Base-by-base conservation (phyloP, 139 green algal species). In the Nannochloris sp. region DNA sequence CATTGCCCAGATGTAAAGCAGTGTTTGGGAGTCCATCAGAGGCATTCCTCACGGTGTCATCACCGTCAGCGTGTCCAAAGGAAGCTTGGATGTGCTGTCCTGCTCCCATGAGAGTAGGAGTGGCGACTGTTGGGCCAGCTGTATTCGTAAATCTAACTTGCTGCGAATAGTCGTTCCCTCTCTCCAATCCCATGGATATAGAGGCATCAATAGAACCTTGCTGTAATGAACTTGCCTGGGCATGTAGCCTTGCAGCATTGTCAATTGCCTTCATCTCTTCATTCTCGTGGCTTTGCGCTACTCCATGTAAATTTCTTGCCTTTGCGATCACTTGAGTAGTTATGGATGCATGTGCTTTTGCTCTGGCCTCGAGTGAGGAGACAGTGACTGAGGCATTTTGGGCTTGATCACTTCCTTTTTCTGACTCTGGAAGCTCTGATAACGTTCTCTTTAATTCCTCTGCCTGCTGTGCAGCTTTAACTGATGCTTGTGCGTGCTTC, bases 221-320 rank as follows among this genome's bases (percentile, higher is more conserved):
- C 2, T 67, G 59, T 40, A 79, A 53, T 13, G 65, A 61, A 20
- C 78, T 65, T 6, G 78, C 78, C 4, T 84, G 74, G 12, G 65
- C 78, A 44, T 79, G 73, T 56, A 74, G 45, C 33, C 63, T 49
- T 16, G 63, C 68, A 28, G 65, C 71, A 31, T 78, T 65, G 2
- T 59, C 62, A 40, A 73, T 68, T 33, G 71, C 71, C 59, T 73
- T 81, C 28, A 56, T 46, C 43, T 64, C 33, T 50, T 76, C 80
- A 40, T 82, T 69, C 6, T 75, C 81, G 45, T 86, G 79, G 17
- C 67, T 68, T 50, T 88, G 79, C 49, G 80, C 78, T 29, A 78
- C 67, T 30, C 71, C 77, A n/a, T 79, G 63, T 31, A 74, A 46
- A 9, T 71, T 63, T 13, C 71, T 53, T 10, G 63, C 66, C 49